Conservation (phyloP, 2,329 filamentous ascomycete genomes). For the Colletotrichum liaoningense region DNA sequence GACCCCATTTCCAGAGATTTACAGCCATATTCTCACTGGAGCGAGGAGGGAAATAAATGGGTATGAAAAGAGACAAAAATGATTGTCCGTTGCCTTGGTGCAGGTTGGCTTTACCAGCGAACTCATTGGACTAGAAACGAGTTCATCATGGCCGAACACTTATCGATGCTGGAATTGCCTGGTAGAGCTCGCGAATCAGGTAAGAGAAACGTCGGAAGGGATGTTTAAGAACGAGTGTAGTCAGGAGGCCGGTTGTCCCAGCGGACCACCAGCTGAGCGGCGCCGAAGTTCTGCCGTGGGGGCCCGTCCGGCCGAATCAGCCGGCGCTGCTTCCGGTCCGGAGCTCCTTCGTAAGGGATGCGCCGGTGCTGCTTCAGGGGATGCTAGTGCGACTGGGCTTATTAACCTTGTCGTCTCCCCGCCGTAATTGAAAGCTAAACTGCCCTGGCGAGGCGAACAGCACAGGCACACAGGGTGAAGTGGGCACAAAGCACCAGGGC, state of each 20-base stretch:
- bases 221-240: neutral
- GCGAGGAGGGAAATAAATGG: too few relatives aligned
- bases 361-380: neutral
- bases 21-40: too few relatives aligned
- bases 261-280: neutral
- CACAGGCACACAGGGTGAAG: neutral
- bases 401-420: conserved; percentile 5
- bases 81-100: too few relatives aligned
- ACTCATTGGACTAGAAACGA: neutral
- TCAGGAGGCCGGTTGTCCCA: neutral
- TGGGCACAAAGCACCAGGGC: neutral
- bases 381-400: neutral
- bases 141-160: neutral
- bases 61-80: too few relatives aligned
- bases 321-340: neutral
- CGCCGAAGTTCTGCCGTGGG: conserved; percentile 4
- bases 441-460: neutral
- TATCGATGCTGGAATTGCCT: neutral
- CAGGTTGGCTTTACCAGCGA: neutral
- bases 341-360: neutral
- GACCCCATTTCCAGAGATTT: neutral
- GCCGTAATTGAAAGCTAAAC: conserved; percentile 1
- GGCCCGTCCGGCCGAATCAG: neutral
- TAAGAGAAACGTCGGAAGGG: neutral
- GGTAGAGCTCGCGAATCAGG: neutral